Evolutionary conservation across 176 grass and related monocot genomes (phyloP), one percentile per base, ranked within the genome.

Genomic region (Zea luxurians): DNA sequence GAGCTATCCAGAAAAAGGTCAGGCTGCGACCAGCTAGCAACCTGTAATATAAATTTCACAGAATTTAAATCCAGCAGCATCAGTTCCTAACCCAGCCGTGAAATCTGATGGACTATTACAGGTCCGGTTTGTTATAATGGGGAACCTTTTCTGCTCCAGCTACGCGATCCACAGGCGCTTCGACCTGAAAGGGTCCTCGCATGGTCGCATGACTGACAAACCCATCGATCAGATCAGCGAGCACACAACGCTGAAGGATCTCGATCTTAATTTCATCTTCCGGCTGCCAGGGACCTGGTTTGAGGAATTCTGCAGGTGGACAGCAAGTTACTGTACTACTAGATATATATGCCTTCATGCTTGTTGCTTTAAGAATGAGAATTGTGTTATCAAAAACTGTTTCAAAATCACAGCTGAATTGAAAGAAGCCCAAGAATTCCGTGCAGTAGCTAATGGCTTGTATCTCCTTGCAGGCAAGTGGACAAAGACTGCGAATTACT

Each of bases 81-180:
- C 27, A 27, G 27, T 73, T 13, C 57, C 10, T 59, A 48, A 42
- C 40, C 40, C n/a, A 18, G 16, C 17, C 53, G 18, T 57, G 53
- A 57, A 57, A 16, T 70, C 27, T 27, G 27, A 27, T 27, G 27
- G 57, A 36, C 27, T 27, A 17, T 64, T 50, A 62, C 71, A 96
- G 93, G 89, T 92, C 83, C 89, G 89, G 3, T 96, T 96, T 83
- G 89, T 96, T 27, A 96, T 96, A 83, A 96, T 96, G 89, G 93
- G 93, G n/a, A 96, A 96, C 61, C 87, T 96, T 37, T 92, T 96
- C 66, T 86, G 84, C 70, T 88, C 84, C 4, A 75, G 83, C 59
- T 88, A 83, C 43, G 35, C 84, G 3, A 92, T 96, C 46, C 84
- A 96, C 49, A 78, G 93, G 43, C 93, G 87, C 69, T 92, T 96